Evolutionary conservation across 2,329 filamentous ascomycete genomes (phyloP).

Genomic region (Endoconidiophora laricicola): DNA sequence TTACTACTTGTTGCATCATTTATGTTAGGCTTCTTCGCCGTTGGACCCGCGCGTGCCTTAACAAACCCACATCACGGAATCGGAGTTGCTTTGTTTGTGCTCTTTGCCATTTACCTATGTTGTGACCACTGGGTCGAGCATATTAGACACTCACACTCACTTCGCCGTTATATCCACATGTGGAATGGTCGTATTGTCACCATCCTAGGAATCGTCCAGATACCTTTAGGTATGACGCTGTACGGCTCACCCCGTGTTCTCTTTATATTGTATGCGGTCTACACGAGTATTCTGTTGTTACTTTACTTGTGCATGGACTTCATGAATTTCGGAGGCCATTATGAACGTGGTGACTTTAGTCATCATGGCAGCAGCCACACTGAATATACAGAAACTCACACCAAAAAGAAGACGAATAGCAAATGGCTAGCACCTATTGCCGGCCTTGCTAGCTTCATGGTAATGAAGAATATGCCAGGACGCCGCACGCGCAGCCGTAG

Average conservation of each 20-base stretch:
- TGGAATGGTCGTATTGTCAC: slow-evolving; percentile 70
- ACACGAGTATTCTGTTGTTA: slow-evolving; percentile 54
- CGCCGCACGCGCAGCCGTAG: slow-evolving; percentile 25
- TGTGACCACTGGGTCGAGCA: slow-evolving; percentile 47
- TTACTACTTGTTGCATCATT: slow-evolving; percentile 55
- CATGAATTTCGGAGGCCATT: slow-evolving; percentile 36
- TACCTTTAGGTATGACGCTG: slow-evolving; percentile 75
- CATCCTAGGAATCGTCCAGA: slow-evolving; percentile 68
- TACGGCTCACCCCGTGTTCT: slow-evolving; percentile 77
- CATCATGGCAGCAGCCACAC: slow-evolving; percentile 37
- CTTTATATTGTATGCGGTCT: slow-evolving; percentile 75
- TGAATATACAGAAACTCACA: slow-evolving; percentile 22
- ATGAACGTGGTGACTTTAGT: slow-evolving; percentile 24
- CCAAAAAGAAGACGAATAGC: slow-evolving; percentile 20
- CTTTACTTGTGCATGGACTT: slow-evolving; percentile 70
- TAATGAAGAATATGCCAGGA: slow-evolving; percentile 27
- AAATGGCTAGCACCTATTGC: slow-evolving; percentile 37
- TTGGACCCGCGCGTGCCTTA: slow-evolving; percentile 52
- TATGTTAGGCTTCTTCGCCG: slow-evolving; percentile 60
- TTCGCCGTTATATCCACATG: slow-evolving; percentile 56
- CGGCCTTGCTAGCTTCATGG: slow-evolving; percentile 33
- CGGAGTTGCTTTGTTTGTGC: slow-evolving; percentile 59
- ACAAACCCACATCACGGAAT: slow-evolving; percentile 78
- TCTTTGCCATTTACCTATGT: slow-evolving; percentile 54
- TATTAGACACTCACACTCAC: slow-evolving; percentile 31